Base-by-base conservation (phyloP, 345 rosid species). In the Populus ilicifolia region DNA sequence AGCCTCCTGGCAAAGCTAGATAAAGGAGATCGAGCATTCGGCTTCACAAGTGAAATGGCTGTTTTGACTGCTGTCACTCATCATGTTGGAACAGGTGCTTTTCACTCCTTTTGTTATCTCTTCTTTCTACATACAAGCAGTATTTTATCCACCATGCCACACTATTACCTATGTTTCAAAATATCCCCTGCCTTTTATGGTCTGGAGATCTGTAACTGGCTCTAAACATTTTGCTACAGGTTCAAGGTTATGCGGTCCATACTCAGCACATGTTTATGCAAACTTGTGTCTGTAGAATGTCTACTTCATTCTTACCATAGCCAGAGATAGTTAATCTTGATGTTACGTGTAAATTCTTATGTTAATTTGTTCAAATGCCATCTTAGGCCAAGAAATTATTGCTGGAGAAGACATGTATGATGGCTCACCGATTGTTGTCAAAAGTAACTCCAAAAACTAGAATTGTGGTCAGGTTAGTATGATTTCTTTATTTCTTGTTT, bases 11-110 rank as follows among this genome's bases (percentile, higher is more conserved):
- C 97, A 14, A 94, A 91, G 95, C 91, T 96, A 78, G 98, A 96
- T 71, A 96, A 91, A 82, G 99, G 95, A 1, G 94, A 96, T 85
- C 89, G 92, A 82, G 95, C 98, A 80, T 88, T 96, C 83, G 92
- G 99, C 90, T 96, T 96, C 80, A 89, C 98, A 44, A 93, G 97
- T 78, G 98, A 98, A 83, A 96, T 96, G 97, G 99, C 98, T 87
- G 99, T 98, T 80, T 89, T 94, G 82, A 80, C 90, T 79, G 88
- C 98, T 70, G 97, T 92, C 71, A 75, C 89, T 13, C 94, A 88
- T 84, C 97, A 94, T 77, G 73, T 96, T 80, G 82, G 79, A 84
- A 73, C 81, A 70, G 98, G 99, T 96, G 77, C 61, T 71, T 72
- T n/a, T 69, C 39, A 5, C 11, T 75, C 23, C 21, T 38, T 23